Conservation (phyloP, 805 yeast species). For the Ogataea pini region DNA sequence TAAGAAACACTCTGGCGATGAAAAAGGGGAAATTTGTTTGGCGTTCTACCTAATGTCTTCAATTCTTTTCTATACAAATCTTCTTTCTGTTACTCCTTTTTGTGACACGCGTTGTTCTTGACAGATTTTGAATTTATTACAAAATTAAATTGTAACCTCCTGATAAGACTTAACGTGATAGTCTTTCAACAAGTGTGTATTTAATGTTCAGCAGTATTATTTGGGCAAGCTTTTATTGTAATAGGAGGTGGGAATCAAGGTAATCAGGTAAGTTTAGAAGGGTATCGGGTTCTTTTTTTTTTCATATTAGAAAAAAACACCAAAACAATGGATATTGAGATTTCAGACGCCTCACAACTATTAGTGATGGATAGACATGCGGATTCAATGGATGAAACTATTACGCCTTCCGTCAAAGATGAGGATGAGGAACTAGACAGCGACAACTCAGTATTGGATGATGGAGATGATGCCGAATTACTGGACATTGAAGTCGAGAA, state of each 20-base stretch:
- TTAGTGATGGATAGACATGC: slow-evolving; percentile 4
- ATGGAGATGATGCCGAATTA: slow-evolving; percentile 7
- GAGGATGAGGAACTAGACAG: slow-evolving; percentile 18
- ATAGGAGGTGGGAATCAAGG: neutral
- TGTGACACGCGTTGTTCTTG: no score
- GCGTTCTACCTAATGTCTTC: no score
- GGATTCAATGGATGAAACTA: slow-evolving; percentile 3
- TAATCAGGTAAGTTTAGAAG: neutral
- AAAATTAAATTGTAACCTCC: no score
- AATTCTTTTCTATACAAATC: no score
- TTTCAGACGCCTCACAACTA: slow-evolving; percentile 12
- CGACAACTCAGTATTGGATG: slow-evolving; percentile 13
- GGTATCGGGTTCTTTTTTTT: no score
- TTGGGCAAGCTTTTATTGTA: no score
- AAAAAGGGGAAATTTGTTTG: no score
- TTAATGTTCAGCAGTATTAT: no score
- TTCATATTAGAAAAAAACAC: neutral
- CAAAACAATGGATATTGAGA: slow-evolving; percentile 16
- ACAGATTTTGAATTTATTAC: no score
- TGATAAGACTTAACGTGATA: no score
- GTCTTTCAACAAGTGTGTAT: neutral
- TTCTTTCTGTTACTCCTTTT: no score
- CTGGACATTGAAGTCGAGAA: slow-evolving; percentile 3
- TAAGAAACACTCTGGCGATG: no score
- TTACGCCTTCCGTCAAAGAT: slow-evolving; percentile 7